A percentile compares a stretch with the other conserved stretches of the same genome.
These are phyloP conservation scores for Pascua sp. DNA, from an alignment of 1,284 basidiomycete genomes.

Conservation along the genomic window DNA sequence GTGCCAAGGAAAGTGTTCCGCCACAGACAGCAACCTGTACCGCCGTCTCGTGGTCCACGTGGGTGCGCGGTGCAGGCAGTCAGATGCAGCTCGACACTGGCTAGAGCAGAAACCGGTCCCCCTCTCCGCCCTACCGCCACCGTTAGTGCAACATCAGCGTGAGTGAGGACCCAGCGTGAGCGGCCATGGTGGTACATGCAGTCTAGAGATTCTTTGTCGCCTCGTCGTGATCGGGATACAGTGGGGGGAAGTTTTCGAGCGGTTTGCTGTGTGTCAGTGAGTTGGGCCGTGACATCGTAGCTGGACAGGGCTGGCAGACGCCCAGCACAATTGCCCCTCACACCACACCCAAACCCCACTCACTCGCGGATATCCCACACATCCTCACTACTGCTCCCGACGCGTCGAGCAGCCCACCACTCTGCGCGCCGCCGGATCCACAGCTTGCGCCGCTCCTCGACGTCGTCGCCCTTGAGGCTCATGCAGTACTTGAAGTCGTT, in stretches of 20 bases:
- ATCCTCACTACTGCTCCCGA: slow-evolving; percentile 79
- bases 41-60: too few species aligned
- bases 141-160: too few species aligned
- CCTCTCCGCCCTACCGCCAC: too few species aligned
- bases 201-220: too few species aligned
- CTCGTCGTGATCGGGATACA: slow-evolving; percentile 27
- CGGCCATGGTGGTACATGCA: too few species aligned
- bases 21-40: too few species aligned
- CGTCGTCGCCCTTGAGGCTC: slow-evolving; percentile 70
- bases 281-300: not conserved
- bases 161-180: too few species aligned
- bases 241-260: slow-evolving; percentile 42
- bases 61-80: too few species aligned
- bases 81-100: too few species aligned
- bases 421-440: slow-evolving; percentile 86
- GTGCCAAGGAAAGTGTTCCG: too few species aligned
- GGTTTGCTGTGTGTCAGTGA: slow-evolving; percentile 25
- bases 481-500: slow-evolving; percentile 97
- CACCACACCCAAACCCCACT: slow-evolving; percentile 36
- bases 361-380: slow-evolving; percentile 86
- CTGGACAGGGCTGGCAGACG: not conserved
- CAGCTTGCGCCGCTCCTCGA: slow-evolving; percentile 69
- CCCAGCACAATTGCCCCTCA: too few species aligned
- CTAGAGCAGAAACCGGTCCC: too few species aligned
- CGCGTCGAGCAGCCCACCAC: slow-evolving; percentile 78